Evolutionary conservation across 371 early-diverging fungal genomes (phyloP).

Genomic region (Basidiobolus meristosporus): DNA sequence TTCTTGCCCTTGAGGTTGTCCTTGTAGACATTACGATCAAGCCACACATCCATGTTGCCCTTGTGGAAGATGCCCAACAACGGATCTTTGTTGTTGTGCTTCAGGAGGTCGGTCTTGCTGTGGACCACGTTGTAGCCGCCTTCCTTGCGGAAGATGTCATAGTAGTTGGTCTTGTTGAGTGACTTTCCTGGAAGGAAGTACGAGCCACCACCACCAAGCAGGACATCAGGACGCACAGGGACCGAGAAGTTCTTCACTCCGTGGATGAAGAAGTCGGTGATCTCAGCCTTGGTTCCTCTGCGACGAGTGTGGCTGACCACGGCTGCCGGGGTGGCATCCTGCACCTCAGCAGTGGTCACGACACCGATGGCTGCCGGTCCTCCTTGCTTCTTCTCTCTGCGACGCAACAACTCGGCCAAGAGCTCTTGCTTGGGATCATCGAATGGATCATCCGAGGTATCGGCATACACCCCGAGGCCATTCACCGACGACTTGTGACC

Average conservation of each 20-base stretch:
- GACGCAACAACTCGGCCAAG: slow-evolving; percentile 45
- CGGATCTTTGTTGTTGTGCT: slow-evolving; percentile 25
- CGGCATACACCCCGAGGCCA: slow-evolving; percentile 41
- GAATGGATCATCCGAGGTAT: slow-evolving; percentile 22
- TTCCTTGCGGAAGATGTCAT: slow-evolving; percentile 16
- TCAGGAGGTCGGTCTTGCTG: slow-evolving; percentile 22
- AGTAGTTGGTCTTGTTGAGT: slow-evolving; percentile 33
- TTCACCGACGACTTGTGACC: slow-evolving; percentile 42
- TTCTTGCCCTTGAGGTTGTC: slow-evolving; percentile 23
- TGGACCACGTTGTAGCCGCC: slow-evolving; percentile 37
- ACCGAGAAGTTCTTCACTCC: slow-evolving; percentile 20
- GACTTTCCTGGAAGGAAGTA: slow-evolving; percentile 26
- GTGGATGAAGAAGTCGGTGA: slow-evolving; percentile 39
- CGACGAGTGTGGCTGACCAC: slow-evolving; percentile 37
- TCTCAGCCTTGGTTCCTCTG: slow-evolving; percentile 22
- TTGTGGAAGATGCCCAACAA: slow-evolving; percentile 47
- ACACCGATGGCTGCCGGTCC: slow-evolving; percentile 33
- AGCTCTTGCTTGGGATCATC: slow-evolving; percentile 44
- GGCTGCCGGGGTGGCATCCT: slow-evolving; percentile 59
- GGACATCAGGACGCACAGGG: slow-evolving; percentile 41
- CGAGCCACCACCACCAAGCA: slow-evolving; percentile 42
- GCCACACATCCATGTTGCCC: slow-evolving; percentile 41
- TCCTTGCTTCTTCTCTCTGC: slow-evolving; percentile 35
- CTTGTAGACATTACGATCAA: slow-evolving; percentile 40
- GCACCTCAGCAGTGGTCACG: slow-evolving; percentile 44